A percentile compares a stretch with the other conserved stretches of the same genome.
phyloP scores from a whole-genome alignment of 2,329 filamentous ascomycete species.

The Pseudogymnoascus sp. region DNA sequence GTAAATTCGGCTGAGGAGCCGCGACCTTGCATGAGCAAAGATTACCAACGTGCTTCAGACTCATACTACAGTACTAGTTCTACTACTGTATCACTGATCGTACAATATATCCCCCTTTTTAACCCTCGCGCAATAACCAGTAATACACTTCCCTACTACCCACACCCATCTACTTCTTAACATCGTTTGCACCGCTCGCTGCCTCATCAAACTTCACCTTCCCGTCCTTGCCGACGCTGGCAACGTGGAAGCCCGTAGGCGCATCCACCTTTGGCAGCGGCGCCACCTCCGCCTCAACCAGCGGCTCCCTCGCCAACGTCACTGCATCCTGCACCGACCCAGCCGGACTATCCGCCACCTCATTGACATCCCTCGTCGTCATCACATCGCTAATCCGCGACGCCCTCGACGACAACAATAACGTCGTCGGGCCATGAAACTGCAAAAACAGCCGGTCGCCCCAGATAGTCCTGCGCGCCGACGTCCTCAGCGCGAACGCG shows the following conservation, averaged over 20 bases:
- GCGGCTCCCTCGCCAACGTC: slow-evolving; percentile 35
- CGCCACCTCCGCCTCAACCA: slow-evolving; percentile 21
- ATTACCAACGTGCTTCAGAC: not conserved
- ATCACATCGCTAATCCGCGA: slow-evolving; percentile 70
- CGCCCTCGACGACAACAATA: slow-evolving; percentile 83
- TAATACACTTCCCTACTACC: not conserved
- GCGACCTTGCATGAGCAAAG: not conserved
- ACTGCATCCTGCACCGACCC: slow-evolving; percentile 57
- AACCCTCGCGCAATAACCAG: not conserved
- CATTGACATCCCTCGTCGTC: slow-evolving; percentile 71
- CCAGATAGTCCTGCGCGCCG: slow-evolving; percentile 76
- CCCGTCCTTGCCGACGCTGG: slow-evolving; percentile 49
- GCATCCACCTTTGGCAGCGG: slow-evolving; percentile 28
- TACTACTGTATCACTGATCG: not conserved
- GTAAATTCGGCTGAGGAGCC: not conserved
- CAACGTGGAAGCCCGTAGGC: slow-evolving; percentile 44
- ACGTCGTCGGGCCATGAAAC: slow-evolving; percentile 77
- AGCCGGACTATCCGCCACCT: slow-evolving; percentile 75
- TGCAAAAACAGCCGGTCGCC: slow-evolving; percentile 87
- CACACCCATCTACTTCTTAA: not conserved
- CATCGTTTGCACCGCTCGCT: not conserved
- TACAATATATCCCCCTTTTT: slow-evolving; percentile 1
- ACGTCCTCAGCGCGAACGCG: slow-evolving; percentile 63
- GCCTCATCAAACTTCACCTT: slow-evolving; percentile 49
- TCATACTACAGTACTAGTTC: slow-evolving; percentile 1